phyloP scores from a whole-genome alignment of 192 early-diverging fungal species.

The Spinellus fusiger region DNA sequence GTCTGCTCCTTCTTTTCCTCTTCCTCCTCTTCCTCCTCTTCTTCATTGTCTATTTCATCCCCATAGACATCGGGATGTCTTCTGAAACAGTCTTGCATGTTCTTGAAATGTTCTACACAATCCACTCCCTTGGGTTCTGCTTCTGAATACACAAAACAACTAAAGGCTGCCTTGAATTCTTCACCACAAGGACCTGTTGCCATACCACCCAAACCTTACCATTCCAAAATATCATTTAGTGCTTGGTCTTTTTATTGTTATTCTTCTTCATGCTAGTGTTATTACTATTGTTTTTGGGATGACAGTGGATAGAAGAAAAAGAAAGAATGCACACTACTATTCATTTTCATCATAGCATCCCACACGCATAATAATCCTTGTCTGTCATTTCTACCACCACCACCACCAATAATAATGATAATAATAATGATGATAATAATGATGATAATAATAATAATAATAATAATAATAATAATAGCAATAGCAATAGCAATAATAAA shows the following conservation, averaged over 20 bases:
- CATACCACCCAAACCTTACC: conserved; percentile 74
- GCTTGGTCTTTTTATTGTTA: not conserved
- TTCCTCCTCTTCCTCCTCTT: conserved; percentile 57
- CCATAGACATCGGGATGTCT: conserved; percentile 91
- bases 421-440: not conserved
- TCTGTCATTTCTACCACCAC: no score
- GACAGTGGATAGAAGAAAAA: no score
- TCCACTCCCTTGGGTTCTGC: conserved; percentile 96
- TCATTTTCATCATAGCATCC: no score
- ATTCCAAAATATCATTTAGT: not conserved
- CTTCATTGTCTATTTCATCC: conserved; percentile 69
- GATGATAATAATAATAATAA: not conserved
- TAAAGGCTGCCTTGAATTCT: conserved; percentile 92
- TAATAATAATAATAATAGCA: not conserved
- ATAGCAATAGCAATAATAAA: not conserved
- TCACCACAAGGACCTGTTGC: conserved; percentile 95
- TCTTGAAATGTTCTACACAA: conserved; percentile 88
- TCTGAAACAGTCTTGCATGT: conserved; percentile 91
- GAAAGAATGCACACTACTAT: no score
- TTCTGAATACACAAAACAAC: conserved; percentile 92
- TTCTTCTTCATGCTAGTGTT: not conserved
- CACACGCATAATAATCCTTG: no score
- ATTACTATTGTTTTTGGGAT: not conserved
- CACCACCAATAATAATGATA: no score
- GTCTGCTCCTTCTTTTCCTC: conserved; percentile 35